Conservation (phyloP, 2,329 filamentous ascomycete genomes). For the Neonectria coccinea region DNA sequence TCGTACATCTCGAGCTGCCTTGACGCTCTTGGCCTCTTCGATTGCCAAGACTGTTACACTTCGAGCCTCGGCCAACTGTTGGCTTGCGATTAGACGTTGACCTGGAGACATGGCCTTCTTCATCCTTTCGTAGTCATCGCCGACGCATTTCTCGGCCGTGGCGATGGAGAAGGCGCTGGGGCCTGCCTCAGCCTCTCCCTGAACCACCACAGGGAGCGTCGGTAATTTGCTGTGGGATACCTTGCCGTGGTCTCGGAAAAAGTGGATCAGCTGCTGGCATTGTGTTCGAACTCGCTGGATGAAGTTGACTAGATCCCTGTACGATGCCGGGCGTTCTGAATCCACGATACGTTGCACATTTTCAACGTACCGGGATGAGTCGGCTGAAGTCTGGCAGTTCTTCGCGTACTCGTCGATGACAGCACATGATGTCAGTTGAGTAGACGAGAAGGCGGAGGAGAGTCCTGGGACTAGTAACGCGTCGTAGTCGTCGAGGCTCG, state of each 20-base stretch:
- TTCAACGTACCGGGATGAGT: constrained; percentile 65
- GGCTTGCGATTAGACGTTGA: constrained; percentile 84
- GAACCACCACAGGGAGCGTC: constrained; percentile 87
- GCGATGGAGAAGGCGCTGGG: constrained; percentile 90
- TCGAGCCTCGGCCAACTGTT: constrained; percentile 83
- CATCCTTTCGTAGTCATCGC: constrained; percentile 85
- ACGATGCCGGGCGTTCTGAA: constrained; percentile 81
- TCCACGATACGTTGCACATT: constrained; percentile 83
- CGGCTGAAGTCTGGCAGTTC: constrained; percentile 59
- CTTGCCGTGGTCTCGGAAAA: constrained; percentile 92
- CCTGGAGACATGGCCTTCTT: constrained; percentile 91
- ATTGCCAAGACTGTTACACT: constrained; percentile 78
- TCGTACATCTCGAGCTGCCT: constrained; percentile 84
- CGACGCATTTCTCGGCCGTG: constrained; percentile 89
- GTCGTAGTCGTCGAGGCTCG: constrained; percentile 72
- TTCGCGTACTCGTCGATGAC: constrained; percentile 90
- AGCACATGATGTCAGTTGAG: constrained; percentile 85
- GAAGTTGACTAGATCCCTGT: constrained; percentile 90
- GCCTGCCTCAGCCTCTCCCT: constrained; percentile 91
- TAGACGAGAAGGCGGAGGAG: constrained; percentile 81
- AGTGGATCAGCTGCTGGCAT: constrained; percentile 88
- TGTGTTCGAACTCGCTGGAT: constrained; percentile 91
- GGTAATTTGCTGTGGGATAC: constrained; percentile 81
- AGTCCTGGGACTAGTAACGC: constrained; percentile 74
- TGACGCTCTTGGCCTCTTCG: constrained; percentile 81